These are phyloP conservation scores for Ceratopteris richardii DNA, from an alignment of 75 land plant species.

Conservation along the genomic window DNA sequence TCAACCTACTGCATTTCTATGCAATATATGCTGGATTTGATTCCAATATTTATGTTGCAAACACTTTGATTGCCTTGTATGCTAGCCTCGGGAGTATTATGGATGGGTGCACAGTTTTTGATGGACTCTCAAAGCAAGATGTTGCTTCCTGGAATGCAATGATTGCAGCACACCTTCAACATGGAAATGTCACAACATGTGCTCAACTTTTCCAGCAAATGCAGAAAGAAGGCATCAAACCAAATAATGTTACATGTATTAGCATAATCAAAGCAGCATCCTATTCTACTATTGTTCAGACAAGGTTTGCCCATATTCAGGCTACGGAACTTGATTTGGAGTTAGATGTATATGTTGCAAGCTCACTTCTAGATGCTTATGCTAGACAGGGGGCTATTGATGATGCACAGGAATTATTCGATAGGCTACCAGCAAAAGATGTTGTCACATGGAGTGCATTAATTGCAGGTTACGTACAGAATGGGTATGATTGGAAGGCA, in stretches of 20 bases:
- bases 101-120: constrained; percentile 24
- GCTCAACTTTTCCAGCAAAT: constrained; percentile 23
- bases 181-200: constrained; percentile 24
- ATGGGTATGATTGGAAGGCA: constrained; percentile 20
- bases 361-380: constrained; percentile 18
- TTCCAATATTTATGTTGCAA: constrained; percentile 18
- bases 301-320: constrained; percentile 13
- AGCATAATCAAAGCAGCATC: constrained; percentile 18
- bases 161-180: constrained; percentile 28
- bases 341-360: constrained; percentile 1
- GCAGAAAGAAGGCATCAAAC: constrained; percentile 25
- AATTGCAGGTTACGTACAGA: constrained; percentile 30
- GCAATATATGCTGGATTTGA: constrained; percentile 14
- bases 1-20: constrained; percentile 31
- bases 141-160: constrained; percentile 45
- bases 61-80: constrained; percentile 49
- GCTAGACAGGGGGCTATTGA: constrained; percentile 12
- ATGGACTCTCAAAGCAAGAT: constrained; percentile 16
- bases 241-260: constrained; percentile 45
- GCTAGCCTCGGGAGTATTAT: constrained; percentile 26
- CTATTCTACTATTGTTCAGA: constrained; percentile 2
- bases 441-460: constrained; percentile 25
- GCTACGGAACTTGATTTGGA: constrained; percentile 10
- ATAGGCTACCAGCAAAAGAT: constrained; percentile 10
- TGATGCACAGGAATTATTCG: constrained; percentile 18